These are phyloP conservation scores for Peronosclerospora sorghi DNA, from an alignment of 352 stramenopile species.

Conservation along the genomic window DNA sequence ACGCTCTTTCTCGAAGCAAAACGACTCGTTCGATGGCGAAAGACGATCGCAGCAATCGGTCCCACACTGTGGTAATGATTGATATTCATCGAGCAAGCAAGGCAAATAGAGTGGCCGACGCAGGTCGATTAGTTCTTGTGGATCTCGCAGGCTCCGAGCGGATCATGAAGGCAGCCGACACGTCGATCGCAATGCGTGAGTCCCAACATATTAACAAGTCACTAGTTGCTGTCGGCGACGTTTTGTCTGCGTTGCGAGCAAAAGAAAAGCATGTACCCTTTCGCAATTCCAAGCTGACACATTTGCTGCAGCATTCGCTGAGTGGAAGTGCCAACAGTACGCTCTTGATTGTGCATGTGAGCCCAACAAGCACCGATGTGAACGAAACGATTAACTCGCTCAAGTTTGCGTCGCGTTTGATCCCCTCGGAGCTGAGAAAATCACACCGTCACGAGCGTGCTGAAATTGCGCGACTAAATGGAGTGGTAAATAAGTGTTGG, in stretches of 20 bases:
- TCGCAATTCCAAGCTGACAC: slow-evolving; percentile 79
- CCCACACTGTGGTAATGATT: slow-evolving; percentile 50
- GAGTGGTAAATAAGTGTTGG: slow-evolving; percentile 34
- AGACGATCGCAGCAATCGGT: slow-evolving; percentile 38
- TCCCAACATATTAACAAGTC: slow-evolving; percentile 79
- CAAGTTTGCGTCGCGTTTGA: slow-evolving; percentile 63
- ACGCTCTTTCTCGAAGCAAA: slow-evolving; percentile 26
- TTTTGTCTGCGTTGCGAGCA: slow-evolving; percentile 47
- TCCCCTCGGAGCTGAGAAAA: slow-evolving; percentile 27
- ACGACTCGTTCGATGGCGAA: slow-evolving; percentile 14
- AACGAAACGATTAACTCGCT: slow-evolving; percentile 69
- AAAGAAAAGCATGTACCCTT: slow-evolving; percentile 81
- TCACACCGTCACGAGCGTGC: slow-evolving; percentile 37
- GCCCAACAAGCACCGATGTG: slow-evolving; percentile 30
- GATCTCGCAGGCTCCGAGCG: slow-evolving; percentile 74
- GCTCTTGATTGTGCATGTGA: slow-evolving; percentile 61
- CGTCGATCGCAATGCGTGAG: slow-evolving; percentile 34
- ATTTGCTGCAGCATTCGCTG: slow-evolving; percentile 71
- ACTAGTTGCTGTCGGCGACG: slow-evolving; percentile 58
- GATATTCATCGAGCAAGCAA: slow-evolving; percentile 43
- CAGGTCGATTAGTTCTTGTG: slow-evolving; percentile 51
- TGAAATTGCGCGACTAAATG: slow-evolving; percentile 50
- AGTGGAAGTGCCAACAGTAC: slow-evolving; percentile 27
- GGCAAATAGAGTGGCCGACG: slow-evolving; percentile 24
- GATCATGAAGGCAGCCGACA: slow-evolving; percentile 37